Evolutionary conservation across 768 basidiomycete genomes (phyloP).

Genomic region (Leccinum boreale): DNA sequence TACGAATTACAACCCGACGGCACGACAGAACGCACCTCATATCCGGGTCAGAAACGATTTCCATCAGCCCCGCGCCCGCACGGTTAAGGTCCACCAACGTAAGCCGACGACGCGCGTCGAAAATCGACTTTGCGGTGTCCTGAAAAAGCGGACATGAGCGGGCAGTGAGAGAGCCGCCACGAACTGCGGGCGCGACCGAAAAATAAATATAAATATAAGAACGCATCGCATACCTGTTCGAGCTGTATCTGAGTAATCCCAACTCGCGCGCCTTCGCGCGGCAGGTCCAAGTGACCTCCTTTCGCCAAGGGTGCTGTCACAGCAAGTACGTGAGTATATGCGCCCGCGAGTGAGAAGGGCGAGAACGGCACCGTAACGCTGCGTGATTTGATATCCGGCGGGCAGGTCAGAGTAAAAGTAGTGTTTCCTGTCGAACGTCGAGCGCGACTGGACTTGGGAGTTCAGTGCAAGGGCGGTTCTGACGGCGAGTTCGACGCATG

Average conservation of each 20-base stretch:
- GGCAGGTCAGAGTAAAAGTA: slow-evolving; percentile 97
- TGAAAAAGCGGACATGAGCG: slow-evolving; percentile 28
- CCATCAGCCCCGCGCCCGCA: slow-evolving; percentile 87
- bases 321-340: neutral
- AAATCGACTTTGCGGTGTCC: slow-evolving; percentile 90
- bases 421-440: slow-evolving; percentile 94
- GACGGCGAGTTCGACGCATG: slow-evolving; percentile 75
- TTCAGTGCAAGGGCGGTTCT: slow-evolving; percentile 78
- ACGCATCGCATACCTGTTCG: slow-evolving; percentile 66
- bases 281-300: slow-evolving; percentile 55
- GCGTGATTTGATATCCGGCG: slow-evolving; percentile 94
- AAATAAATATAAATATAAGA: neutral
- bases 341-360: neutral
- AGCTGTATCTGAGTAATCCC: slow-evolving; percentile 93
- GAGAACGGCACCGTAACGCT: slow-evolving; percentile 72
- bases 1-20: neutral
- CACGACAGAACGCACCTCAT: slow-evolving; percentile 48
- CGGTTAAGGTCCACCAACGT: slow-evolving; percentile 85
- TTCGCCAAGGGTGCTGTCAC: slow-evolving; percentile 72
- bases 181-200: neutral
- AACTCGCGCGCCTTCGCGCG: slow-evolving; percentile 44
- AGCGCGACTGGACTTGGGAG: slow-evolving; percentile 59
- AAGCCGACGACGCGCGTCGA: slow-evolving; percentile 45
- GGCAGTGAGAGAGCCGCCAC: neutral
- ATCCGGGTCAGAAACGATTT: slow-evolving; percentile 94